phyloP scores from a whole-genome alignment of 2,329 filamentous ascomycete species.

The Cercospora sp. region DNA sequence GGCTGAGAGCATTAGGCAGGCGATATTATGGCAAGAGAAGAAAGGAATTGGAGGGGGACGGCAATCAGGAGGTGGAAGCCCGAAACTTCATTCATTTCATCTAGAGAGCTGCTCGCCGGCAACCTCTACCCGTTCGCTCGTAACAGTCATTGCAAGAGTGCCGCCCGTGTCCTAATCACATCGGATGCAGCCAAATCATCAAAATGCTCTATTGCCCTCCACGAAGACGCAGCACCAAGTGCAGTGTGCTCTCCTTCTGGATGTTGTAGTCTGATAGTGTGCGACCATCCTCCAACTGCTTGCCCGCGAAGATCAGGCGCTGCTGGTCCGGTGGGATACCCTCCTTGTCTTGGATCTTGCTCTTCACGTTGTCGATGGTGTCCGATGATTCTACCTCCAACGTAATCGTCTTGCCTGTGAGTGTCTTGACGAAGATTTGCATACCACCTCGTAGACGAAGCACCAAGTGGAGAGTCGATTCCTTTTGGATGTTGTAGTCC shows the following conservation, averaged over 20 bases:
- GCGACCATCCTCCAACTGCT: slow-evolving; percentile 99
- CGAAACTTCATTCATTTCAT: slow-evolving; percentile 6
- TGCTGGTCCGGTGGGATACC: slow-evolving; percentile 99
- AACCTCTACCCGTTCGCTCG: neutral
- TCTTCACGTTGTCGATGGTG: slow-evolving; percentile 99
- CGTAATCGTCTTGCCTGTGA: slow-evolving; percentile 99
- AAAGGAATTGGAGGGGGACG: too few species aligned
- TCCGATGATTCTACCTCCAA: slow-evolving; percentile 99
- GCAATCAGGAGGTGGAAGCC: neutral
- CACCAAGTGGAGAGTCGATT: slow-evolving; percentile 97
- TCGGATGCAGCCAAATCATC: neutral
- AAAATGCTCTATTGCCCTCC: slow-evolving; percentile 77
- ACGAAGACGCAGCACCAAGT: slow-evolving; percentile 96
- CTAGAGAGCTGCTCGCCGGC: slow-evolving; percentile 6
- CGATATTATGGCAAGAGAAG: neutral
- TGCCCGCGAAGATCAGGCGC: slow-evolving; percentile 99
- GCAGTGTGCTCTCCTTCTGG: slow-evolving; percentile 99
- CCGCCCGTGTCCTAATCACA: neutral
- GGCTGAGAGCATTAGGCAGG: too few species aligned
- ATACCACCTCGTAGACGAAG: slow-evolving; percentile 95
- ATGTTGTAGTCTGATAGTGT: slow-evolving; percentile 99
- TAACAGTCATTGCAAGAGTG: slow-evolving; percentile 4
- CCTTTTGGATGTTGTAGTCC: slow-evolving; percentile 99
- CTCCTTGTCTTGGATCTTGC: slow-evolving; percentile 98
- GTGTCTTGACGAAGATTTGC: slow-evolving; percentile 64